Evolutionary conservation across 768 basidiomycete genomes (phyloP).

Genomic region (Coprinopsis cinerea): DNA sequence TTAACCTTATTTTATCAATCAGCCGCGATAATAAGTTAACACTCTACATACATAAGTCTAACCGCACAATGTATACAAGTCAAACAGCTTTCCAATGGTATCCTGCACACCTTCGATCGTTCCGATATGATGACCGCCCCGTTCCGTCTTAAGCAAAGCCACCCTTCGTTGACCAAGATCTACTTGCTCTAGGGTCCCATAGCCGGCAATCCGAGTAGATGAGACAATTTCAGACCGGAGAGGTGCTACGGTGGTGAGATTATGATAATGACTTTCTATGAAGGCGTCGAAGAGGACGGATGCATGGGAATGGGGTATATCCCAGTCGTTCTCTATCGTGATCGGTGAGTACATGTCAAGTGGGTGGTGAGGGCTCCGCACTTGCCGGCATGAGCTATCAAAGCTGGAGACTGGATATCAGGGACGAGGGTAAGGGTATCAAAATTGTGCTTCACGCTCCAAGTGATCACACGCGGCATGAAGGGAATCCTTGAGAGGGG

Average conservation of each 20-base stretch:
- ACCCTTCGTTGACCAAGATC: constrained; percentile 38
- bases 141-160: constrained; percentile 49
- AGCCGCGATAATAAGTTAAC: too few relatives aligned
- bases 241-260: constrained; percentile 36
- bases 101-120: constrained; percentile 67
- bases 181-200: constrained; percentile 38
- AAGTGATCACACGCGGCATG: constrained; percentile 54
- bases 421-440: constrained; percentile 57
- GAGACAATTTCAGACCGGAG: constrained; percentile 32
- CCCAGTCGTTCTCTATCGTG: constrained; percentile 51
- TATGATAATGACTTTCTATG: constrained; percentile 51
- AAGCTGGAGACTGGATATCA: constrained; percentile 56
- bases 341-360: not conserved
- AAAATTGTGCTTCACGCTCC: constrained; percentile 50
- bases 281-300: constrained; percentile 61
- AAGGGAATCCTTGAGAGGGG: constrained; percentile 63
- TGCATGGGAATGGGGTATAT: constrained; percentile 70
- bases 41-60: not conserved
- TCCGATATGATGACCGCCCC: constrained; percentile 58
- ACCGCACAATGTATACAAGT: constrained; percentile 17
- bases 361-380: constrained; percentile 1
- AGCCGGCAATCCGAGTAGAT: constrained; percentile 34
- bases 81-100: constrained; percentile 42
- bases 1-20: too few relatives aligned
- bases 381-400: constrained; percentile 58